Evolutionary conservation across 805 yeast species (phyloP), one percentile per base, ranked within the genome.

Genomic region (Hanseniaspora vineae): DNA sequence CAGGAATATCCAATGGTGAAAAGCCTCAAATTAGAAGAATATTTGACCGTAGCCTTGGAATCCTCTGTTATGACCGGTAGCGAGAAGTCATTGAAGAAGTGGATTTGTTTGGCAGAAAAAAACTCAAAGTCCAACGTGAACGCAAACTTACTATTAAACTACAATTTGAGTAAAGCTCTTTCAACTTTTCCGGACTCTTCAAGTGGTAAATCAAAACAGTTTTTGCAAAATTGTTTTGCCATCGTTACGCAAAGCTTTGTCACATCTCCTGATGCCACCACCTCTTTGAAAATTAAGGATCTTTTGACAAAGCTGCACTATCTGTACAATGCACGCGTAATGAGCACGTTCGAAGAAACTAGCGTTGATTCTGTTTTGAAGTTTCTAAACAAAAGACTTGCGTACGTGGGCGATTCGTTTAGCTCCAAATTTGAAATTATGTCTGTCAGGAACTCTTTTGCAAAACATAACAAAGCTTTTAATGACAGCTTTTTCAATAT

Each of bases 41-140:
- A 85, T 81, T 64, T 80, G 2, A 65, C 73, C 49, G 72, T 81
- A 42, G 97, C 89, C 0, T 63, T 87, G 2, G 84, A 83, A 50
- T 82, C 95, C 0, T 76, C 95, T 0, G 76, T 86, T 55, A 70
- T 77, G 20, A 70, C 79, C 1, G 87, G 88, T 0, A 75, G 78
- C 39, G 54, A 73, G 37, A 58, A 60, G 0, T 69, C 71, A 12
- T 60, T 88, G 1, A 58, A 60, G 9, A 66, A 70, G 42, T 88
- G 96, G 96, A 62, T 78, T 1, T 56, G 66, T 15, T 62, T 70
- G 13, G 65, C 83, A 4, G 80, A 79, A 46, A 53, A 65, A n/a
- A 44, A 18, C 4, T 31, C 66, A 10, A 58, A 55, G 20, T 67
- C 65, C 19, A 49, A 69, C 39, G 71, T 76, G 4, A 82, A 78